Conservation (phyloP, 176 grass and related monocot genomes). For the Areca catechu region DNA sequence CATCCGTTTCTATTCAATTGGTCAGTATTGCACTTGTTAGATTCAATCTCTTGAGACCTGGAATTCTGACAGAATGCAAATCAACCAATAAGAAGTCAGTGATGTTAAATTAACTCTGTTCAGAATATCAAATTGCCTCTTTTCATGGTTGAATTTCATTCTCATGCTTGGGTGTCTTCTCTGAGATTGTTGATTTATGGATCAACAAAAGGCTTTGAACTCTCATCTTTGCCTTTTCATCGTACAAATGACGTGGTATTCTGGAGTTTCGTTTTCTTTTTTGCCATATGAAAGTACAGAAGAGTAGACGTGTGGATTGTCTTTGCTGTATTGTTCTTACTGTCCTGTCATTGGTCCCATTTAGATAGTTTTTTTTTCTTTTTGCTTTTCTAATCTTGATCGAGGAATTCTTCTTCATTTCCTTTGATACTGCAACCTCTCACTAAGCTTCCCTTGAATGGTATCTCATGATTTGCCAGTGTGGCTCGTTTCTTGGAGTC, state of each 20-base stretch:
- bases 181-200: no score
- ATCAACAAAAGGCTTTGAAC: no score
- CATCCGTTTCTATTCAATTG: background rate
- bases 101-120: background rate
- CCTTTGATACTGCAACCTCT: background rate
- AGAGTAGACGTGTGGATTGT: no score
- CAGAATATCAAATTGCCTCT: background rate
- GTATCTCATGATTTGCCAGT: constrained; percentile 29
- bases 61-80: background rate
- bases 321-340: no score
- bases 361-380: background rate
- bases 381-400: constrained; percentile 4
- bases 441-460: constrained; percentile 6
- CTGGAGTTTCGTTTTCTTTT: background rate
- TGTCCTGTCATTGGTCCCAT: no score
- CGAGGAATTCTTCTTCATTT: no score
- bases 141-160: constrained; percentile 2
- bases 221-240: no score
- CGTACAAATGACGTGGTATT: no score
- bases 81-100: background rate
- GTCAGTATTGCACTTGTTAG: background rate
- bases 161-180: constrained; percentile 3
- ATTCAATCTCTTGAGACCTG: background rate
- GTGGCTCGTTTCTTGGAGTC: constrained; percentile 98
- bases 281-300: no score